Evolutionary conservation across 139 green algal genomes (phyloP).

Genomic region (Ettlia oleoabundans): DNA sequence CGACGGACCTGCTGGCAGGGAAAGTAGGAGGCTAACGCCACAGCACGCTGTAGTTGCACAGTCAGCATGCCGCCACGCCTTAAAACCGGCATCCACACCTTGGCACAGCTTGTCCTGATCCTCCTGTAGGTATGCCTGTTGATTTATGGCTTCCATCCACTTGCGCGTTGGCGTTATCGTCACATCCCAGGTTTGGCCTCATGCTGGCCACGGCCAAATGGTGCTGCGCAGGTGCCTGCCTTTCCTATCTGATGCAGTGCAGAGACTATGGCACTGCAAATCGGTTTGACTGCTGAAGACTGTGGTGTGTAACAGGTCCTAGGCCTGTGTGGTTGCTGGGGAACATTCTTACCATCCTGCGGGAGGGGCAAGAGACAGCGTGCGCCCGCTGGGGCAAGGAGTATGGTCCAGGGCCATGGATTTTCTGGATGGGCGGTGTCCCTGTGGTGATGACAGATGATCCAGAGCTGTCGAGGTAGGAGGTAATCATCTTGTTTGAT

Average conservation of each 20-base stretch:
- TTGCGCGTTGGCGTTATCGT: conserved; percentile 6
- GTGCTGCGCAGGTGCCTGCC: too few species aligned
- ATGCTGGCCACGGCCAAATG: too few species aligned
- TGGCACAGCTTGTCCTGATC: neutral
- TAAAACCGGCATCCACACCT: neutral
- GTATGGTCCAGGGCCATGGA: neutral
- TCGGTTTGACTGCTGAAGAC: too few species aligned
- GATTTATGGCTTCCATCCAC: neutral
- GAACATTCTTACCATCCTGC: neutral
- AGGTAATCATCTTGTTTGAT: too few species aligned
- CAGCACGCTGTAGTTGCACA: too few species aligned
- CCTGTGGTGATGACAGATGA: conserved; percentile 2
- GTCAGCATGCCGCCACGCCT: too few species aligned
- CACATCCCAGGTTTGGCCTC: conserved; percentile 11
- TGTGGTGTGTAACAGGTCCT: too few species aligned
- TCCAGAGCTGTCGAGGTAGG: neutral
- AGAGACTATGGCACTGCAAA: too few species aligned
- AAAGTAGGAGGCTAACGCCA: too few species aligned
- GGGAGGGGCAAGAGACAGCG: neutral
- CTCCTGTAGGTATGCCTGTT: neutral
- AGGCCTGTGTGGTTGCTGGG: neutral
- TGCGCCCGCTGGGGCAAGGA: neutral
- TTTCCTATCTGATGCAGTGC: too few species aligned
- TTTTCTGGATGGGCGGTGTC: neutral
- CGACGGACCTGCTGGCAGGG: too few species aligned